These are phyloP conservation scores for Kalanchoe fedtschenkoi DNA, from an alignment of 164 flowering plant species.

Conservation along the genomic window DNA sequence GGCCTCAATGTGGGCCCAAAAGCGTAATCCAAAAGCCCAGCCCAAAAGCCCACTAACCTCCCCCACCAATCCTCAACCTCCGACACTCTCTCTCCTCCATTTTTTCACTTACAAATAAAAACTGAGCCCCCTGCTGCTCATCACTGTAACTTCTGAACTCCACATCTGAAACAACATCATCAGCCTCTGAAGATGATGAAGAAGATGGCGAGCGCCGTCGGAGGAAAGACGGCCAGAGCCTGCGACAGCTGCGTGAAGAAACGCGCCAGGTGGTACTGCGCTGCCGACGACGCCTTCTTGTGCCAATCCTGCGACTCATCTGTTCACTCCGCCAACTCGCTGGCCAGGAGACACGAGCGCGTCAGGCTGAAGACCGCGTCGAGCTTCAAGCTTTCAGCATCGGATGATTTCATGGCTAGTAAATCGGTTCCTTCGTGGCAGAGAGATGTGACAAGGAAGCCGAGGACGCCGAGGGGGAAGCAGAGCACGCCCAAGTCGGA, in stretches of 20 bases:
- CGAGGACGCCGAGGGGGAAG: constrained; percentile 50
- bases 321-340: constrained; percentile 71
- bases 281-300: constrained; percentile 86
- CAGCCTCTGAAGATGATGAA: constrained; percentile 4
- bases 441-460: constrained; percentile 52
- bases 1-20: constrained; percentile 44
- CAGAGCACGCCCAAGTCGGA: constrained; percentile 10
- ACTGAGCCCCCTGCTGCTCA: constrained; percentile 1
- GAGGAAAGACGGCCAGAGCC: constrained; percentile 69
- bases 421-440: constrained; percentile 51
- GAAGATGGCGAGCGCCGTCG: constrained; percentile 48
- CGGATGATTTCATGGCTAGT: neutral
- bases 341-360: constrained; percentile 69
- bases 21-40: constrained; percentile 14
- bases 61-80: neutral
- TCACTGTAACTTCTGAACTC: neutral
- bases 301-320: constrained; percentile 73
- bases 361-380: constrained; percentile 65
- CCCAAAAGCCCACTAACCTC: constrained; percentile 14
- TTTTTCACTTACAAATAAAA: neutral
- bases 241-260: constrained; percentile 62
- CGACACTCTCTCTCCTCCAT: neutral
- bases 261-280: constrained; percentile 82
- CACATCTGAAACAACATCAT: neutral
- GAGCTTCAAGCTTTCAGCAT: neutral